Percentiles rank a stretch among this genome's conserved stretches.
Evolutionary conservation across 352 stramenopile species (phyloP).

Genomic region (Phytophthora aleatoria): DNA sequence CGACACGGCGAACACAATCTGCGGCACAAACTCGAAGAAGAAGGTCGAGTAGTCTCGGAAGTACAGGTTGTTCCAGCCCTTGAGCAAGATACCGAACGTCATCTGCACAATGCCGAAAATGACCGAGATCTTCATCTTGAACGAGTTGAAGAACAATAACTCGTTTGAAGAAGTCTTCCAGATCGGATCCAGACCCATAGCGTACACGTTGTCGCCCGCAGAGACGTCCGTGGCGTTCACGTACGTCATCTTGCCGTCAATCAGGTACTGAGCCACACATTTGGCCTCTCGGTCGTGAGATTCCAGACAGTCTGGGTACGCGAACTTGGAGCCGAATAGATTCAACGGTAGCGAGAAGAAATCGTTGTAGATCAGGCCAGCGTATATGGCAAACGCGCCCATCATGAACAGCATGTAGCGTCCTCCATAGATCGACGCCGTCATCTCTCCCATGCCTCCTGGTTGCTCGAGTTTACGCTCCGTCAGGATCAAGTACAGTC

Average conservation of each 20-base stretch:
- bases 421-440: conserved; percentile 89
- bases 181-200: conserved; percentile 97
- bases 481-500: conserved; percentile 94
- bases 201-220: conserved; percentile 92
- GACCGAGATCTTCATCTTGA: conserved; percentile 99
- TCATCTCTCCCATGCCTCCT: conserved; percentile 92
- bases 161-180: conserved; percentile 99
- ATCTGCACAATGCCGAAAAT: conserved; percentile 99
- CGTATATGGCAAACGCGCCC: conserved; percentile 98
- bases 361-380: conserved; percentile 99
- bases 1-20: conserved; percentile 95
- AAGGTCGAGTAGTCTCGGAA: conserved; percentile 96
- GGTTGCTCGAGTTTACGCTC: conserved; percentile 86
- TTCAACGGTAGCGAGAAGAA: conserved; percentile 98
- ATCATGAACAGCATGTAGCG: conserved; percentile 99
- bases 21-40: conserved; percentile 98
- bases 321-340: conserved; percentile 96
- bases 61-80: conserved; percentile 96
- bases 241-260: conserved; percentile 74
- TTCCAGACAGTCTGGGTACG: conserved; percentile 84
- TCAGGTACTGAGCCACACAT: conserved; percentile 74
- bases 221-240: conserved; percentile 86
- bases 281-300: conserved; percentile 53
- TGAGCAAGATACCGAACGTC: conserved; percentile 97
- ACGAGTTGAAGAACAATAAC: conserved; percentile 99